Percentiles rank a stretch among this genome's conserved stretches.
These are phyloP conservation scores for Mycena belliarum DNA, from an alignment of 768 basidiomycete species.

Conservation along the genomic window DNA sequence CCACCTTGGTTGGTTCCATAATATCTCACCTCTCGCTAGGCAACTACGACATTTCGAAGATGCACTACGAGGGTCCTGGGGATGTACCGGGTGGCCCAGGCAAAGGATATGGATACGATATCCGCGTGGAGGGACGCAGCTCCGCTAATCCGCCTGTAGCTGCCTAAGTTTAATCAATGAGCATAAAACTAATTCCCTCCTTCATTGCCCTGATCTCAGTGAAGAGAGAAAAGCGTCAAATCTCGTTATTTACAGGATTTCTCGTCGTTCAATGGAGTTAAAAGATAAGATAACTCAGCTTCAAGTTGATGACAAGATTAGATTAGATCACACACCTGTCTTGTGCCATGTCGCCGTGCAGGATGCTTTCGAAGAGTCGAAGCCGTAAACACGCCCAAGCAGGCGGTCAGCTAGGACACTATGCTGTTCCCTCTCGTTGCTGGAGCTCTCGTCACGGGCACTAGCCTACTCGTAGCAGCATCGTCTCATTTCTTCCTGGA, in stretches of 20 bases:
- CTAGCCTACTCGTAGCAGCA: neutral
- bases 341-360: neutral
- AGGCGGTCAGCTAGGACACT: neutral
- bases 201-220: no score
- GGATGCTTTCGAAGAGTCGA: neutral
- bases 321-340: no score
- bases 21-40: conserved; percentile 45
- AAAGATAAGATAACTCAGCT: no score
- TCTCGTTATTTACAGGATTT: no score
- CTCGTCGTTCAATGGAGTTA: no score
- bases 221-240: no score
- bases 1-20: neutral
- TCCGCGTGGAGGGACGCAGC: conserved; percentile 60
- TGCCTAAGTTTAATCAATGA: conserved; percentile 11
- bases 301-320: no score
- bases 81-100: conserved; percentile 60
- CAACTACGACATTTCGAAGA: conserved; percentile 86
- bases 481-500: conserved; percentile 16
- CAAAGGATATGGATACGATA: conserved; percentile 80
- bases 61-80: conserved; percentile 90
- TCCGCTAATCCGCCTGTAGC: conserved; percentile 49
- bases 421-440: conserved; percentile 11
- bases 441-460: neutral
- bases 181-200: neutral
- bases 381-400: neutral